Evolutionary conservation across 176 grass and related monocot species (phyloP).

Genomic region (Triticum aestivum): IWGSC_CS_RefSeq_v2.1 NC_057811.1:400987475-400987974

Average conservation of each 20-base stretch:
- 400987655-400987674: not conserved
- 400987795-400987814: constrained; percentile 55
- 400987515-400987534: not conserved
- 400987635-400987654: not conserved
- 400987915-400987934: not conserved
- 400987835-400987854: constrained; percentile 56
- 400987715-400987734: constrained; percentile 73
- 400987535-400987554: not conserved
- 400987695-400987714: constrained; percentile 93
- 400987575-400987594: too few relatives aligned
- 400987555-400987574: not conserved
- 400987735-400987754: constrained; percentile 55
- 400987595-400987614: not conserved
- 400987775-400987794: constrained; percentile 67
- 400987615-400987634: not conserved
- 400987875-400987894: not conserved
- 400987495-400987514: not conserved
- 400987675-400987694: not conserved
- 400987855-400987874: constrained; percentile 23
- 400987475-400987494: too few relatives aligned
- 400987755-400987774: constrained; percentile 56
- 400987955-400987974: not conserved
- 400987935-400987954: not conserved
- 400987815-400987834: constrained; percentile 75
- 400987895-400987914: not conserved